Evolutionary conservation across 2,329 filamentous ascomycete species (phyloP), one percentile per base, ranked within the genome.

Genomic region (Fusarium concolor): DNA sequence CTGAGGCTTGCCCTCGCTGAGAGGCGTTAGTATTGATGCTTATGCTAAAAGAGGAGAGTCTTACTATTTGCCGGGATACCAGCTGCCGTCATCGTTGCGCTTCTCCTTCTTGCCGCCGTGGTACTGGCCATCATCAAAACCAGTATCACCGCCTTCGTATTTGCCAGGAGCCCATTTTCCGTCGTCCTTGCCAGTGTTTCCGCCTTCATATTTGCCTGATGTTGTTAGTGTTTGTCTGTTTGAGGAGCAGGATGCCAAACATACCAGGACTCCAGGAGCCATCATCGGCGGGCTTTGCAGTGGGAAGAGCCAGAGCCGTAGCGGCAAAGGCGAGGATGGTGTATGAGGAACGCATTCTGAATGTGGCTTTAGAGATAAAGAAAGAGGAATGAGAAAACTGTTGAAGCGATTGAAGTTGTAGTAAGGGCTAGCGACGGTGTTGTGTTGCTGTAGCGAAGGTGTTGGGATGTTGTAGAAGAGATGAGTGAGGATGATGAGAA

Each of bases 311-410:
- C 54, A 71, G 49, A 61, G 68, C 68, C 51, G 62, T 71, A 18
- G 53, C 62, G 60, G 69, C 69, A 62, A 71, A 70, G 51, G 62
- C 68, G 39, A 71, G 44, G 12, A 71, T 11, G 39, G 69, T 68
- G 59, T 50, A 65, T 10, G 66, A 70, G 63, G 71, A 71, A 29
- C 68, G 69, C 69, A 71, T 71, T 4, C 11, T 68, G 35, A 43
- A 24, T 9, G 6, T 10, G 9, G 24, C 8, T 26, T 6, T 4
- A 22, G 8, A 26, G 10, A 20, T 5, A 44, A 26, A 29, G 46
- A 53, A n/a, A 9, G 6, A 15, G 6, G 29, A 12, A 22, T 33
- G 5, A 38, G 29, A n/a, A 28, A 44, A 9, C 15, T 17, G 9
- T 18, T 20, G 20, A 45, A 56, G 35, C 37, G 46, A 58, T 38